Evolutionary conservation across 2,329 filamentous ascomycete species (phyloP), one percentile per base, ranked within the genome.

Genomic region (Graphilbum fragrans): DNA sequence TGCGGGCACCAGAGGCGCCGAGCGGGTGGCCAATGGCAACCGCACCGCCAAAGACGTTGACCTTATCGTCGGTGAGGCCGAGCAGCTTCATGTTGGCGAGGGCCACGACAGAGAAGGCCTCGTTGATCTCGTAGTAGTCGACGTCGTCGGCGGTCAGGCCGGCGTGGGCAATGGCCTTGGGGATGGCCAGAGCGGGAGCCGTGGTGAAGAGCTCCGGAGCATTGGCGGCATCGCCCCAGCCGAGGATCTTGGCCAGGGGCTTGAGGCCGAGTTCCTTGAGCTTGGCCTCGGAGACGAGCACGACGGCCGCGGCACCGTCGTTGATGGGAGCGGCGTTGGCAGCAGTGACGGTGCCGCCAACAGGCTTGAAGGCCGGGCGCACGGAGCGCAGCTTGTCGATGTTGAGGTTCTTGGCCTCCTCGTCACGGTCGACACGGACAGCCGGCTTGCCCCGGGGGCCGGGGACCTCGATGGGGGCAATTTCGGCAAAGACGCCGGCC

Each of bases 71-170:
- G 49, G 71, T 70, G 43, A 98, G 67, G 47, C 71, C 73, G 33
- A 98, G 78, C 42, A 96, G 63, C 76, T 98, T 94, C 67, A 94
- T 79, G 71, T 98, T 98, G 51, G 92, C 88, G 40, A 98, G 74
- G 32, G 92, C 86, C 49, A 98, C 92, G 38, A 94, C 92, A 48
- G 85, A 92, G 72, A 98, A 98, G 34, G 92, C 92, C 72, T 98
- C 92, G 71, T 98, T 98, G 72, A 98, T 95, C 72, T 98, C 92
- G 63, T 92, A 98, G 53, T 79, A 92, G 56, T 96, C 90, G 44
- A 98, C 73, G 45, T 85, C 72, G 49, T 81, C 77, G 52, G 80
- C 73, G 43, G 77, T 74, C 47, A 98, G 67, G 48, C 85, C 84
- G 47, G 92, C 92, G 65, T 98, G 90, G 73, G 90, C 87, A 57